Base-by-base conservation (phyloP, 78 protist genomes). In the Dictyostelium firmibasis region DNA sequence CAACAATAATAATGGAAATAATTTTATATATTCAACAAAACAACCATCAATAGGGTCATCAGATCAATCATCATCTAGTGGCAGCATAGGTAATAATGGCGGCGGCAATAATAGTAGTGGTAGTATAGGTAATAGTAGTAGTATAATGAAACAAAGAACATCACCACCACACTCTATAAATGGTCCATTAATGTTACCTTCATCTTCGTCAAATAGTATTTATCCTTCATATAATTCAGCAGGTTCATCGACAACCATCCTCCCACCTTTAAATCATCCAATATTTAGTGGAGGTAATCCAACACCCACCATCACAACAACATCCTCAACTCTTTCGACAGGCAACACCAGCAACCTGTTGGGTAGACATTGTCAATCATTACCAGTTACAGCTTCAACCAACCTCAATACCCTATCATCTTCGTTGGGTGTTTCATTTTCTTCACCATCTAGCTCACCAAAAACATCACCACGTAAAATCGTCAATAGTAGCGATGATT, bases 371-470 rank as follows among this genome's bases (percentile, higher is more conserved):
- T 47, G 75, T 47, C 70, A 64, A 13, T 78, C 86, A 29, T 31
- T 88, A 27, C 93, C 93, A n/a, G 70, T 47, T n/a, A 1, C 50
- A 20, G 18, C 29, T 10, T 31, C 92, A 11, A 29, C 53, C 25
- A 74, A 11, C 18, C 81, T 35, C 6, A 29, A 13, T 20, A 27
- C 67, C 9, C 4, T 33, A 38, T 78, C 86, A 79, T 53, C 83
- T 23, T 14, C 43, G 4, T 23, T 60, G 29, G 44, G 64, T 16
- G 18, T 86, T 2, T 38, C 92, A 38, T 57, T 76, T 6, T 18
- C 81, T 4, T 79, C 93, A 20, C 85, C 85, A 11, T n/a, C 36
- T 14, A 31, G 85, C n/a, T 78, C 86, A 20, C 93, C 93, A 76
- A 53, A 79, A 41, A 64, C 81, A 1, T 62, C 82, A 23, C 85